Evolutionary conservation across 1,284 basidiomycete genomes (phyloP), one percentile per base, ranked within the genome.

Genomic region (Pyrrhoderma lamaoense): DNA sequence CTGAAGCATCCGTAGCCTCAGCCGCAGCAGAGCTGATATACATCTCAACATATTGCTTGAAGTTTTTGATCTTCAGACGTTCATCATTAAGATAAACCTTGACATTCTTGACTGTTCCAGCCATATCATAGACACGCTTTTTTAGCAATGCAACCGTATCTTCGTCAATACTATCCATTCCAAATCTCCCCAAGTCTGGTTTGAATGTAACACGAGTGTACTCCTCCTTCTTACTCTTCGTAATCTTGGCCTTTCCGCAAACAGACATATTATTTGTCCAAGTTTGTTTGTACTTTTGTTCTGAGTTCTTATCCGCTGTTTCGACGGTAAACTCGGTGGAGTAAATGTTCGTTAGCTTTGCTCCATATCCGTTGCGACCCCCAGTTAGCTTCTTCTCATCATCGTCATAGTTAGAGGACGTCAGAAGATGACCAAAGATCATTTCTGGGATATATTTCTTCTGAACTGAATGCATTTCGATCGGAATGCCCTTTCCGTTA

Each of bases 351-450:
- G 96, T 89, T 44, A 99, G 79, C 69, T 99, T 97, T 48, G 96
- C 96, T 64, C 96, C 96, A 63, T 93, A 99, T 65, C 96, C 96
- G 65, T 99, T 99, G 63, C 96, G 82, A 69, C 96, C 96, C 70
- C 96, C 96, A 1, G 94, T 97, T 45, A 99, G 80, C 70, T 98
- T 99, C 76, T 94, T 97, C 72, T 99, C 94, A 67, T 94, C 90
- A 62, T 99, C 96, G 65, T 99, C 95, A 64, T 97, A 99, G 71
- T 99, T 99, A 52, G 93, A 96, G 18, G 90, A 93, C 0, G 96
- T 93, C 40, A 99, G 78, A 8, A 99, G 77, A 66, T 97, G 86
- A 14, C 95, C 96, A 64, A 99, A 99, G 62, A 99, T 98, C 57
- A 99, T 79, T 63, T 99, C 93, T 0, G 96, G 96, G 55, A 99